phyloP scores from a whole-genome alignment of 192 early-diverging fungal genomes.

The Radiomyces spectabilis region DNA sequence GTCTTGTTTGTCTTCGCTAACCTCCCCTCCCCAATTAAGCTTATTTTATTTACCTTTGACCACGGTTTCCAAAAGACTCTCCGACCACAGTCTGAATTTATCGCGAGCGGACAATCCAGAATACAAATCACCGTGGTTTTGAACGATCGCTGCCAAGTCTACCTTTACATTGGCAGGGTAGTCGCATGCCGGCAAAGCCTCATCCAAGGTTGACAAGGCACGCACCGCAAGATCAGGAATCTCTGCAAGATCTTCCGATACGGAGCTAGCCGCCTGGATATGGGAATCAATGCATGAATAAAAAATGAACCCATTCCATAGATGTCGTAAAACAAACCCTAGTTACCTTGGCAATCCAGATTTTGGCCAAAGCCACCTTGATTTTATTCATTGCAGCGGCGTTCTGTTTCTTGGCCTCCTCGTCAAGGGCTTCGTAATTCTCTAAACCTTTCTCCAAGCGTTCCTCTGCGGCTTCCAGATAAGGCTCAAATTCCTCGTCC shows the following conservation, averaged over 20 bases:
- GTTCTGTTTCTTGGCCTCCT: neutral
- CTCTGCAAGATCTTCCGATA: neutral
- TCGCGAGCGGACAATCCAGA: neutral
- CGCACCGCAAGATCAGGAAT: conserved; percentile 5
- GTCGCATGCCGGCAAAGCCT: neutral
- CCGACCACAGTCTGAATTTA: conserved; percentile 11
- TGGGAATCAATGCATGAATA: neutral
- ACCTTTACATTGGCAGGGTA: neutral
- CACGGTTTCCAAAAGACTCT: neutral
- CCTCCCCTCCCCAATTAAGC: neutral
- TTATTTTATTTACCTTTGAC: conserved; percentile 2
- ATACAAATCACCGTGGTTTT: conserved; percentile 19
- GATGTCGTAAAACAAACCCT: no score
- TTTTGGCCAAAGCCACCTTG: conserved; percentile 5
- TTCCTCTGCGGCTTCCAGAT: conserved; percentile 27
- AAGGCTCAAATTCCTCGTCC: conserved; percentile 22
- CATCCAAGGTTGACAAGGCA: conserved; percentile 4
- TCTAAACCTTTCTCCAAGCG: conserved; percentile 20
- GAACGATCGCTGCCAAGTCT: conserved; percentile 11
- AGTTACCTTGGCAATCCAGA: conserved; percentile 18
- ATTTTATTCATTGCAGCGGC: conserved; percentile 1
- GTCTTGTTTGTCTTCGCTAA: neutral
- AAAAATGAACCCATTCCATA: neutral
- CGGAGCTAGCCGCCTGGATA: neutral
- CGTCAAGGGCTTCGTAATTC: neutral